A percentile compares a stretch with the other conserved stretches of the same genome.
Evolutionary conservation across 2,329 filamentous ascomycete species (phyloP).

Genomic region (Colletotrichum echinochloae): DNA sequence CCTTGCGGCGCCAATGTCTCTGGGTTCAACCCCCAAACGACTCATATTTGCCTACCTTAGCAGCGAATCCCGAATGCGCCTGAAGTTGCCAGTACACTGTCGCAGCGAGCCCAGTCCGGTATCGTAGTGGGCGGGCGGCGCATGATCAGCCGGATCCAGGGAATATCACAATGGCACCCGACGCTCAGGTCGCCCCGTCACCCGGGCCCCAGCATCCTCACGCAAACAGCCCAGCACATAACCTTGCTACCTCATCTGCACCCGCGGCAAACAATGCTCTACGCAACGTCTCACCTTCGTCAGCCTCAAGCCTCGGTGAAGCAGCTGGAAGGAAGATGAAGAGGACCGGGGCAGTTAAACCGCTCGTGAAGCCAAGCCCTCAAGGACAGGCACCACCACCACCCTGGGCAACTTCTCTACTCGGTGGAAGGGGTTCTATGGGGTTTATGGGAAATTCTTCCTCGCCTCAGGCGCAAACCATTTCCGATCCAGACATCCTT

Average conservation of each 20-base stretch:
- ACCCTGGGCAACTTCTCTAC: conserved; percentile 24
- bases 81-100: background rate
- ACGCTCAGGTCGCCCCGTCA: conserved; percentile 8
- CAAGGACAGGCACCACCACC: conserved; percentile 23
- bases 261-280: background rate
- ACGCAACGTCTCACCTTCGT: conserved; percentile 20
- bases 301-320: conserved; percentile 23
- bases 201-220: background rate
- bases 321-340: conserved; percentile 29
- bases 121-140: background rate
- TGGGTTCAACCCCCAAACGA: background rate
- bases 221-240: background rate
- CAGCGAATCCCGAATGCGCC: background rate
- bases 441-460: background rate
- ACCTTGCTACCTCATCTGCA: background rate
- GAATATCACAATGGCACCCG: conserved; percentile 12
- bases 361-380: conserved; percentile 11
- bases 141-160: background rate
- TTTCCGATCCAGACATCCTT: no score
- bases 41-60: no score
- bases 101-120: background rate
- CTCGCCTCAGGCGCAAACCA: background rate
- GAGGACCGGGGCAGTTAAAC: conserved; percentile 24
- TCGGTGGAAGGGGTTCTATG: background rate
- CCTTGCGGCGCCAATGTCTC: background rate